Base-by-base conservation (phyloP, 305 asterid species). In the Salvia sclarea region DNA sequence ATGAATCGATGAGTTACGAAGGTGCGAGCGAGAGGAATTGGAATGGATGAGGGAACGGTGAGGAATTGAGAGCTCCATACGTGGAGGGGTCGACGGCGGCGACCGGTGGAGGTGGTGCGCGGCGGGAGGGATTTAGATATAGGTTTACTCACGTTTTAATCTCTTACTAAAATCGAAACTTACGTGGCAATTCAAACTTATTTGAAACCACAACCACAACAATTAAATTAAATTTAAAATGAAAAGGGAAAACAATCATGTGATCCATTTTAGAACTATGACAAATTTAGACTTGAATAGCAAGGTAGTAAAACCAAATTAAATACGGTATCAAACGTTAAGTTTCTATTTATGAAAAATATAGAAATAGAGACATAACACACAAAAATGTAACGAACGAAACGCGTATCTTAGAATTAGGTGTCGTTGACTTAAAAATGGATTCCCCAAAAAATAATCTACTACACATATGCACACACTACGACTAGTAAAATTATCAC, bases 41-140 rank as follows among this genome's bases (percentile, higher is more conserved):
- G 82, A 57, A 47, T 56, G 56, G 65, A 7, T 66, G 70, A 66
- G 55, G 24, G 79, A 68, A 35, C 48, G 74, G 30, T 38, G 86
- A 60, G 82, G 71, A 59, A 79, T 28, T 16, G 86, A 81, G 61
- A 77, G 82, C 77, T 76, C 88, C 94, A 86, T 86, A 18, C 35
- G 56, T 1, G 66, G 64, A 68, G 37, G 7, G 44, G n/a, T 8
- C 12, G 31, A 17, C 57, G 67, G 67, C 60, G 76, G 66, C 68
- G 47, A 17, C 55, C 64, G 74, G 76, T 77, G 81, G 73, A 64
- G 72, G 82, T 50, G 80, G 78, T 22, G 66, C 61, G 40, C 61
- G 63, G 77, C 37, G 78, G 60, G 41, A 35, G 55, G 45, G 30
- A 21, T 9, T 7, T 57, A 45, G 59, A 54, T 20, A 2, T 22